Base-by-base conservation (phyloP, 768 basidiomycete genomes). In the Lentinula aciculospora region DNA sequence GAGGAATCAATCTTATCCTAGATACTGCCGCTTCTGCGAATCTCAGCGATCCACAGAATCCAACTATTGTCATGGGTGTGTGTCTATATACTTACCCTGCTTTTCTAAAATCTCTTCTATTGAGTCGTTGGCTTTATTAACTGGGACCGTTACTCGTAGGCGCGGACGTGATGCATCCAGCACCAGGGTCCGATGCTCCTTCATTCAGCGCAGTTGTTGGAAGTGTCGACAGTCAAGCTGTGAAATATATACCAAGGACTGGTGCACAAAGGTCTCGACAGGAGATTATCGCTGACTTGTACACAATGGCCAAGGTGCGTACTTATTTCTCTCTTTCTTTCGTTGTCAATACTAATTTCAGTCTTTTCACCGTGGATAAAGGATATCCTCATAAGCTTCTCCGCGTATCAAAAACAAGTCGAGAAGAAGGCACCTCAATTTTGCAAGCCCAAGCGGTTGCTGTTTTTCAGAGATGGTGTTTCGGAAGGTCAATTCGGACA, bases 121-220 rank as follows among this genome's bases (percentile, higher is more conserved):
- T n/a, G n/a, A n/a, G n/a, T n/a, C n/a, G n/a, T n/a, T n/a, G n/a
- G n/a, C n/a, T n/a, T n/a, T n/a, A n/a, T n/a, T n/a, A n/a, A n/a
- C n/a, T n/a, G n/a, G n/a, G n/a, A n/a, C n/a, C n/a, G n/a, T n/a
- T n/a, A 7, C 32, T 13, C 39, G 5, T 54, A 78, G 77, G 81
- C 53, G 82, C 83, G 6, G 82, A 83, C 61, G 82, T 80, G 46
- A 82, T 81, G 36, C 83, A 85, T 60, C 83, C 82, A 0, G 74
- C 82, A 3, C 82, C 84, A 9, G 82, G 83, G 12, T 74, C 79
- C 0, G 76, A 71, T 1, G 78, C 76, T 0, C 84, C 84, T 0
- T 85, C 82, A 0, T 84, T 80, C 62, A 79, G 84, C 0, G 69
- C 81, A 1, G 68, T 84, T 2, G 83, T 85, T 6, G 81, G 74